These are phyloP conservation scores for Medicago lupulina DNA, from an alignment of 306 rosid genomes.

Conservation along the genomic window DNA sequence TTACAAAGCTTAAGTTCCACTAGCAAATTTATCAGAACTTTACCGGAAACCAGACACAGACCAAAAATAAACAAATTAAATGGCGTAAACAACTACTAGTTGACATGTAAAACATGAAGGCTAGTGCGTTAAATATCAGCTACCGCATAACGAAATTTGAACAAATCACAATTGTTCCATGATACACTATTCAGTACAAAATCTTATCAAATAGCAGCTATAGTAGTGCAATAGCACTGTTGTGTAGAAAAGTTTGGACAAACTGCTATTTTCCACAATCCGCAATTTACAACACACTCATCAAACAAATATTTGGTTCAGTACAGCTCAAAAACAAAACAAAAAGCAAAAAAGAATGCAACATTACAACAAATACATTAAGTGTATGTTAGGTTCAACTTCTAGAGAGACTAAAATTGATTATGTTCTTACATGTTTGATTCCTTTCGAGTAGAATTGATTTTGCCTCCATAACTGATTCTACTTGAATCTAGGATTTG, in stretches of 20 bases:
- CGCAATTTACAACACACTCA: not conserved
- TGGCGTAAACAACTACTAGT: not conserved
- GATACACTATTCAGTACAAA: not conserved
- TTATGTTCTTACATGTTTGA: no score
- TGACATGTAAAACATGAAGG: not conserved
- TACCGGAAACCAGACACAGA: not conserved
- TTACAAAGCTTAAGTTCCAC: slow-evolving; percentile 7
- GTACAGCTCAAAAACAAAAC: not conserved
- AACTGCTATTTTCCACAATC: not conserved
- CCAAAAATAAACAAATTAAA: not conserved
- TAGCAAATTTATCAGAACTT: slow-evolving; percentile 1
- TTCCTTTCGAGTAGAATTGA: no score
- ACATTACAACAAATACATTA: not conserved
- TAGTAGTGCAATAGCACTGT: no score
- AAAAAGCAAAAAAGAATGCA: not conserved
- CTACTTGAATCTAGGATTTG: no score
- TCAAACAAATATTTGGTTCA: not conserved
- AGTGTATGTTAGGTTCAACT: not conserved
- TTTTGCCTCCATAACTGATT: no score
- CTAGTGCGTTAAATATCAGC: not conserved
- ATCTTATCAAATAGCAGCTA: not conserved
- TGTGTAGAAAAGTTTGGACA: not conserved
- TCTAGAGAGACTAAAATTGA: no score
- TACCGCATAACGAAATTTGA: not conserved
- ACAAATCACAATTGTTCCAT: not conserved